phyloP scores from a whole-genome alignment of 345 rosid genomes.

The Viola odorata region DNA sequence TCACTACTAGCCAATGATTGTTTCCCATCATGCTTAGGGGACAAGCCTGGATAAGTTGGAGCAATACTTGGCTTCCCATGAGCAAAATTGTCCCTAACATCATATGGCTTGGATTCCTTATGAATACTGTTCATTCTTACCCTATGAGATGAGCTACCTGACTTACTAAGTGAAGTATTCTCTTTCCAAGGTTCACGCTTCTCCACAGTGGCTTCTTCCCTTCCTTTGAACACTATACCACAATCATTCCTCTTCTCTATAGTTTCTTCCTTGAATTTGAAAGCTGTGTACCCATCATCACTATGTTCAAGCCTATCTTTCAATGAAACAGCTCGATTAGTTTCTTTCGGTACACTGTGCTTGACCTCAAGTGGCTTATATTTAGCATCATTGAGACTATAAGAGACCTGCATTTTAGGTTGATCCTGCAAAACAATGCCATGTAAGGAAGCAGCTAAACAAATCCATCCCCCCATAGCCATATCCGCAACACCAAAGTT shows the following conservation, averaged over 20 bases:
- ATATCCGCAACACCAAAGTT: background rate
- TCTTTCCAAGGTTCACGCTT: conserved; percentile 38
- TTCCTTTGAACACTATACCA: conserved; percentile 22
- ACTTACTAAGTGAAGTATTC: conserved; percentile 35
- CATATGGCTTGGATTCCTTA: conserved; percentile 24
- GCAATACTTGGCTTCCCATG: conserved; percentile 21
- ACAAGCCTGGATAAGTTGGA: conserved; percentile 20
- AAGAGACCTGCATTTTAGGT: conserved; percentile 28
- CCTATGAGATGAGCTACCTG: conserved; percentile 38
- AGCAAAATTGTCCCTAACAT: conserved; percentile 22
- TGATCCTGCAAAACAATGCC: conserved; percentile 41
- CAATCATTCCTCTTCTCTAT: conserved; percentile 27
- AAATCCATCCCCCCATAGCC: background rate
- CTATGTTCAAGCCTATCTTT: conserved; percentile 21
- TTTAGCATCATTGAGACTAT: conserved; percentile 23
- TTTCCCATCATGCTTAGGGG: conserved; percentile 25
- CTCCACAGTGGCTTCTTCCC: conserved; percentile 32
- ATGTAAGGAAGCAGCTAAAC: conserved; percentile 5
- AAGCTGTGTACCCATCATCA: conserved; percentile 24
- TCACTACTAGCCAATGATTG: conserved; percentile 22
- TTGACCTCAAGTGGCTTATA: conserved; percentile 30
- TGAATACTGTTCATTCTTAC: conserved; percentile 29
- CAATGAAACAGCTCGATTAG: conserved; percentile 18
- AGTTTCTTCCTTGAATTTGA: conserved; percentile 22
- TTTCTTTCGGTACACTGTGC: conserved; percentile 24